These are phyloP conservation scores for Cymodocea nodosa DNA, from an alignment of 116 monocot species.

Conservation along the genomic window DNA sequence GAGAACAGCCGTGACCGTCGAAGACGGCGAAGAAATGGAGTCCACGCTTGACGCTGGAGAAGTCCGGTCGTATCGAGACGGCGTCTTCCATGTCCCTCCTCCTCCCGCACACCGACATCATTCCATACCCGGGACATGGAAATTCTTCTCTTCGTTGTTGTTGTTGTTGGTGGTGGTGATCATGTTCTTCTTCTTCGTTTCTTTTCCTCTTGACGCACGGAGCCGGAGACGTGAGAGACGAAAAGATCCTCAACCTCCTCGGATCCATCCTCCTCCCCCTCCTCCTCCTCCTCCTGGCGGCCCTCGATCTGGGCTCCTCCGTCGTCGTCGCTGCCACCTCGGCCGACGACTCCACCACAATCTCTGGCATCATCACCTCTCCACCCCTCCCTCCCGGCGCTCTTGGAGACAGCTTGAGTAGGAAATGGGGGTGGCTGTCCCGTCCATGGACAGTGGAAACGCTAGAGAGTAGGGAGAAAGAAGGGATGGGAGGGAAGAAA, in stretches of 20 bases:
- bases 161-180: no score
- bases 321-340: background rate
- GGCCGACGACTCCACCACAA: background rate
- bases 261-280: no score
- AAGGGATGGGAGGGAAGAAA: background rate
- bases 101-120: constrained; percentile 50
- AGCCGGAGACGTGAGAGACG: background rate
- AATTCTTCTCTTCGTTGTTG: background rate
- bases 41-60: background rate
- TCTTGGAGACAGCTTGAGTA: background rate
- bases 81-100: constrained; percentile 88
- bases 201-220: background rate
- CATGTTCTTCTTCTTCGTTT: background rate
- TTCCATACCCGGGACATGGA: constrained; percentile 28
- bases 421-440: no score
- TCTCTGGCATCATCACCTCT: constrained; percentile 3
- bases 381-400: background rate
- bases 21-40: constrained; percentile 64
- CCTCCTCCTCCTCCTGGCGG: constrained; percentile 1
- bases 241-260: background rate
- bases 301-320: background rate
- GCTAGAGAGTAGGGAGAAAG: background rate
- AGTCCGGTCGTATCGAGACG: constrained; percentile 33
- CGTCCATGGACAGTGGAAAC: background rate
- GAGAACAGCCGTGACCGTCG: constrained; percentile 87